These are phyloP conservation scores for Phytophthora pluvialis DNA, from an alignment of 352 stramenopile species.

Conservation along the genomic window DNA sequence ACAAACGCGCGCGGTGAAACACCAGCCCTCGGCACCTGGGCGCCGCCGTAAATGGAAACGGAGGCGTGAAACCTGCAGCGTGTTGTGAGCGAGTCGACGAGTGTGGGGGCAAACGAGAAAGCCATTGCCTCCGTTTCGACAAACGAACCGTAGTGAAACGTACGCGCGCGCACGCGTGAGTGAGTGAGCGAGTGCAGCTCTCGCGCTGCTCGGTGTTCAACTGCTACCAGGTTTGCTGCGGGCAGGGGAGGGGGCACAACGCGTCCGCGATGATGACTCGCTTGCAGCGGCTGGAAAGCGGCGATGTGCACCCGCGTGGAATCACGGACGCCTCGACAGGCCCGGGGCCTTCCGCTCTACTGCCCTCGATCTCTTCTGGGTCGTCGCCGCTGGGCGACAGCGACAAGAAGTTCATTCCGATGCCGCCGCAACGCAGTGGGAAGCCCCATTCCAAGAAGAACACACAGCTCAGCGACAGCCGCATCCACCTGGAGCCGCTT, in stretches of 20 bases:
- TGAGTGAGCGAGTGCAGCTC: conserved; percentile 1
- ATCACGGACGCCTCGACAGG: conserved; percentile 5
- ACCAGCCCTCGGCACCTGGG: conserved; percentile 14
- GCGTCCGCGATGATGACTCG: conserved; percentile 23
- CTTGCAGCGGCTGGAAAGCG: conserved; percentile 24
- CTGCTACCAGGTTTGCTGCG: conserved; percentile 5
- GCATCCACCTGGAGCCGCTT: conserved; percentile 70
- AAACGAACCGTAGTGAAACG: conserved; percentile 24
- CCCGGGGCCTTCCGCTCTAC: conserved; percentile 16
- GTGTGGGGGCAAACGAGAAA: conserved; percentile 15
- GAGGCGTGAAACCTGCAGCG: conserved; percentile 10
- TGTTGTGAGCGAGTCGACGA: conserved; percentile 13
- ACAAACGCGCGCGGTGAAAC: conserved; percentile 15
- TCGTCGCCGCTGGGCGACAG: conserved; percentile 25
- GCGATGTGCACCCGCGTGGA: not conserved
- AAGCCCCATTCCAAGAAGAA: conserved; percentile 65
- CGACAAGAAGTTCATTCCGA: conserved; percentile 50
- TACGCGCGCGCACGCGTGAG: conserved; percentile 10
- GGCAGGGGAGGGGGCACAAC: not conserved
- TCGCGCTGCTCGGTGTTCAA: conserved; percentile 9
- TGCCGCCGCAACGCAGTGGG: conserved; percentile 53
- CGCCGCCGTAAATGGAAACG: conserved; percentile 29
- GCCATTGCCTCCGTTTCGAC: conserved; percentile 31
- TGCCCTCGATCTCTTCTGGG: conserved; percentile 55
- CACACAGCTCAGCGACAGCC: conserved; percentile 51